Conservation (phyloP, 768 basidiomycete species). For the Wakefieldia striispora region DNA sequence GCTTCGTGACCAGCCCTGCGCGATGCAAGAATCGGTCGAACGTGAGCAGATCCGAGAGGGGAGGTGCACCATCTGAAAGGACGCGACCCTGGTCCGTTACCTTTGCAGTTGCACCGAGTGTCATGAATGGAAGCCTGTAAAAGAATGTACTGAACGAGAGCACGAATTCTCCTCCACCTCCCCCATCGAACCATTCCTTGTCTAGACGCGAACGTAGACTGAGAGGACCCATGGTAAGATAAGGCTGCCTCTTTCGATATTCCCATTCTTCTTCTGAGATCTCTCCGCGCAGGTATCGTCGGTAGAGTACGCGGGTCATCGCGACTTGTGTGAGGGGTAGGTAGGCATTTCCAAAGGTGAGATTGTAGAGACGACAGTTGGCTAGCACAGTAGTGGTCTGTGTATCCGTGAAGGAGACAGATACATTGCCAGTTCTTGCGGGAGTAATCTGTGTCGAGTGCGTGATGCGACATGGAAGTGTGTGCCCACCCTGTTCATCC, state of each 20-base stretch:
- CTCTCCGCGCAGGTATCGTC: conserved; percentile 44
- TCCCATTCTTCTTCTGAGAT: conserved; percentile 53
- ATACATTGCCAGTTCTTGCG: no score
- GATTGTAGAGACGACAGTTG: conserved; percentile 39
- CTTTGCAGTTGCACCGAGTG: conserved; percentile 29
- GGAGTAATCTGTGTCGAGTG: no score
- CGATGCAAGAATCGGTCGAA: conserved; percentile 46
- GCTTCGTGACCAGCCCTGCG: conserved; percentile 35
- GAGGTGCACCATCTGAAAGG: conserved; percentile 30
- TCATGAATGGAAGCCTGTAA: conserved; percentile 48
- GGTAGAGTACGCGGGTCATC: conserved; percentile 48
- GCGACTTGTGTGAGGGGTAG: conserved; percentile 53
- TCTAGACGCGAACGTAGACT: conserved; percentile 52
- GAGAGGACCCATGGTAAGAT: conserved; percentile 47
- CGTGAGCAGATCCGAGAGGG: conserved; percentile 42
- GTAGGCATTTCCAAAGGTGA: conserved; percentile 53
- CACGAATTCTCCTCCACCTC: conserved; percentile 44
- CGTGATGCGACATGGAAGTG: no score
- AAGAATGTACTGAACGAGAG: conserved; percentile 44
- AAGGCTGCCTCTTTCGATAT: conserved; percentile 47
- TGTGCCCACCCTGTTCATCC: no score
- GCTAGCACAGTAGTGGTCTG: conserved; percentile 32
- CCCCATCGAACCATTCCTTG: conserved; percentile 42
- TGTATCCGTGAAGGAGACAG: conserved; percentile 22
- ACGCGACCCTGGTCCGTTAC: neutral